Percentiles rank a stretch among this genome's conserved stretches.
Evolutionary conservation across 129 eudicot genomes (phyloP).

Genomic region (Smallanthus sonchifolius): DNA sequence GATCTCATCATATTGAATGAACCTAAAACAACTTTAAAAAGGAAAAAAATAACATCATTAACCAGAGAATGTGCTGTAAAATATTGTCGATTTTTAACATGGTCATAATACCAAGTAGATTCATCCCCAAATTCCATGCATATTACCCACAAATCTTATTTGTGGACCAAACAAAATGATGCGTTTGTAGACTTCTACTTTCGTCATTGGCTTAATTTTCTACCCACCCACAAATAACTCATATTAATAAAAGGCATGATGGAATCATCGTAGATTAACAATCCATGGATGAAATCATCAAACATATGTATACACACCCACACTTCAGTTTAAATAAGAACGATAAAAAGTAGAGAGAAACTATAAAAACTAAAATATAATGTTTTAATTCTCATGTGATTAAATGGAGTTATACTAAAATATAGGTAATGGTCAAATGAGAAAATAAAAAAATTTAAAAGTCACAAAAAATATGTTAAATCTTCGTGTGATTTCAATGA

Average conservation of each 20-base stretch:
- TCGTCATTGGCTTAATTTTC: constrained; percentile 6
- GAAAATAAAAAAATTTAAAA: too few relatives aligned
- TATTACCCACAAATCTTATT: not conserved
- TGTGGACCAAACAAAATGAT: not conserved
- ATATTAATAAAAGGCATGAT: not conserved
- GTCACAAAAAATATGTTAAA: too few relatives aligned
- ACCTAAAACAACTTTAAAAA: not conserved
- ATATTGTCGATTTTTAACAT: not conserved
- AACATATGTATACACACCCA: too few relatives aligned
- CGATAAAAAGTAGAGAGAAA: too few relatives aligned
- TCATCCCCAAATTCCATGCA: too few relatives aligned
- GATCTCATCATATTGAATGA: not conserved
- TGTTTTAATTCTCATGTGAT: too few relatives aligned
- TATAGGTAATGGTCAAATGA: too few relatives aligned
- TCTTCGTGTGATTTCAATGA: too few relatives aligned
- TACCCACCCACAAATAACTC: not conserved
- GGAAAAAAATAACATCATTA: not conserved
- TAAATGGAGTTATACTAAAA: too few relatives aligned
- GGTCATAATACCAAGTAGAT: not conserved
- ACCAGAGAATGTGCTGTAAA: not conserved
- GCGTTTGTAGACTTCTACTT: constrained; percentile 5
- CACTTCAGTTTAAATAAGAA: too few relatives aligned
- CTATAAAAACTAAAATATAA: too few relatives aligned
- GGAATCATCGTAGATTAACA: not conserved
- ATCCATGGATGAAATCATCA: not conserved